A percentile compares a stretch with the other conserved stretches of the same genome.
phyloP scores from a whole-genome alignment of 2,329 filamentous ascomycete species.

The Pseudogymnoascus sp. region DNA sequence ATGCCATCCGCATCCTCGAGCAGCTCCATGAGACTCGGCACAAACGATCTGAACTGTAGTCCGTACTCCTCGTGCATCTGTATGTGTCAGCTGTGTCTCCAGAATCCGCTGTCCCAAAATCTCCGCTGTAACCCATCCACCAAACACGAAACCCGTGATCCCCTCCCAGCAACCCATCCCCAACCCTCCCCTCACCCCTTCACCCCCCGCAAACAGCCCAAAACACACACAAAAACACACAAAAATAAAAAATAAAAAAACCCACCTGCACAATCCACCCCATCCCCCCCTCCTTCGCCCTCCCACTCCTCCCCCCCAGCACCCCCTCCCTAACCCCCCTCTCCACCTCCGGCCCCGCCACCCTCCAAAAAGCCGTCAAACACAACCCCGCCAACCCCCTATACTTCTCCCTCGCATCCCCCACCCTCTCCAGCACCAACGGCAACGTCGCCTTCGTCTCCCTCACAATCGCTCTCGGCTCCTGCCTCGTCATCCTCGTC shows the following conservation, averaged over 20 bases:
- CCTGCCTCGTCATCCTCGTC: slow-evolving; percentile 78
- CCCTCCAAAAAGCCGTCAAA: slow-evolving; percentile 67
- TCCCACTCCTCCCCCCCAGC: slow-evolving; percentile 70
- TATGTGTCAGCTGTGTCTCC: slow-evolving; percentile 10
- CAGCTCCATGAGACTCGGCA: slow-evolving; percentile 73
- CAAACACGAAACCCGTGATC: neutral
- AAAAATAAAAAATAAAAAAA: slow-evolving; percentile 8
- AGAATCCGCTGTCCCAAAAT: neutral
- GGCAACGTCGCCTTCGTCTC: slow-evolving; percentile 65
- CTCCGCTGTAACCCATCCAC: slow-evolving; percentile 9
- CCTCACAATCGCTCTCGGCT: slow-evolving; percentile 63
- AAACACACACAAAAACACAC: neutral
- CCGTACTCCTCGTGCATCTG: slow-evolving; percentile 76
- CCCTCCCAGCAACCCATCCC: slow-evolving; percentile 12
- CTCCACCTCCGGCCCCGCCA: slow-evolving; percentile 67
- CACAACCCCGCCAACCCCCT: slow-evolving; percentile 66
- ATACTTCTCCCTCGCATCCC: slow-evolving; percentile 81
- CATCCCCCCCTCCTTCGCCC: slow-evolving; percentile 78
- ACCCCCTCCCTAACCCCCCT: slow-evolving; percentile 69
- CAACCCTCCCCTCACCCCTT: slow-evolving; percentile 16
- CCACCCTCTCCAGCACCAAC: slow-evolving; percentile 73
- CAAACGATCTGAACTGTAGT: slow-evolving; percentile 75
- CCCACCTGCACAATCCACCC: slow-evolving; percentile 72
- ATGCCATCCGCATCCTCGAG: slow-evolving; percentile 84
- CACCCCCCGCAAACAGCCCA: too few relatives aligned